Conservation (phyloP, 1,284 basidiomycete genomes). For the Heterobasidion irregulare region DNA sequence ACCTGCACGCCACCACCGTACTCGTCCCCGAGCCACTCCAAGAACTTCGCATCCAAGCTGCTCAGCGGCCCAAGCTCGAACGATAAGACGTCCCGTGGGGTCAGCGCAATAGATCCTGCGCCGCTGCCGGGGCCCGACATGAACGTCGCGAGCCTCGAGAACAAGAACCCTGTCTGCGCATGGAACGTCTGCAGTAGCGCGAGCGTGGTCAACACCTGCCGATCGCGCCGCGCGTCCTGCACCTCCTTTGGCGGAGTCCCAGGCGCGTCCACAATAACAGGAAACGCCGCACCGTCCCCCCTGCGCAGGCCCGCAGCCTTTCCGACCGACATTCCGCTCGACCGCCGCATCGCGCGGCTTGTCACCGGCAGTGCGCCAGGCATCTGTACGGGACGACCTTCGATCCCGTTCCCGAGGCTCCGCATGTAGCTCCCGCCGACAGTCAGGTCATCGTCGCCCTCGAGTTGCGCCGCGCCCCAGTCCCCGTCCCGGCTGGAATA, state of each 20-base stretch:
- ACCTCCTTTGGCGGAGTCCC: slow-evolving; percentile 6
- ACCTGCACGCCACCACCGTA: slow-evolving; percentile 36
- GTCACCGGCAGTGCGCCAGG: slow-evolving; percentile 7
- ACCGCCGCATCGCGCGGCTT: slow-evolving; percentile 14
- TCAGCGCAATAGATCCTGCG: slow-evolving; percentile 22
- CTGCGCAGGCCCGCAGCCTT: slow-evolving; percentile 12
- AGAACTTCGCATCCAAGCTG: slow-evolving; percentile 53
- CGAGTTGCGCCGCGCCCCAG: slow-evolving; percentile 47
- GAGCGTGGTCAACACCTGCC: slow-evolving; percentile 52
- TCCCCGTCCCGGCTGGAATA: slow-evolving; percentile 40
- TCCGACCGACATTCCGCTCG: slow-evolving; percentile 19
- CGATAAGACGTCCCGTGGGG: slow-evolving; percentile 53
- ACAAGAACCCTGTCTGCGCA: slow-evolving; percentile 56
- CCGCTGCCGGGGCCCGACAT: slow-evolving; percentile 22
- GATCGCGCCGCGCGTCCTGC: slow-evolving; percentile 23
- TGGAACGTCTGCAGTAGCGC: slow-evolving; percentile 68
- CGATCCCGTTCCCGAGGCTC: slow-evolving; percentile 60
- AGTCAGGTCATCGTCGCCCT: slow-evolving; percentile 50
- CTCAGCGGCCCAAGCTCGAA: slow-evolving; percentile 71
- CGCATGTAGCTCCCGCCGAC: slow-evolving; percentile 32
- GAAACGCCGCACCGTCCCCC: not conserved
- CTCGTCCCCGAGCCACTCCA: slow-evolving; percentile 67
- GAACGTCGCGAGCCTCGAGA: slow-evolving; percentile 47
- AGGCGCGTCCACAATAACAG: not conserved
- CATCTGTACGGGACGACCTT: slow-evolving; percentile 32